These are phyloP conservation scores for Nephelium lappaceum DNA, from an alignment of 345 rosid genomes.

Conservation along the genomic window DNA sequence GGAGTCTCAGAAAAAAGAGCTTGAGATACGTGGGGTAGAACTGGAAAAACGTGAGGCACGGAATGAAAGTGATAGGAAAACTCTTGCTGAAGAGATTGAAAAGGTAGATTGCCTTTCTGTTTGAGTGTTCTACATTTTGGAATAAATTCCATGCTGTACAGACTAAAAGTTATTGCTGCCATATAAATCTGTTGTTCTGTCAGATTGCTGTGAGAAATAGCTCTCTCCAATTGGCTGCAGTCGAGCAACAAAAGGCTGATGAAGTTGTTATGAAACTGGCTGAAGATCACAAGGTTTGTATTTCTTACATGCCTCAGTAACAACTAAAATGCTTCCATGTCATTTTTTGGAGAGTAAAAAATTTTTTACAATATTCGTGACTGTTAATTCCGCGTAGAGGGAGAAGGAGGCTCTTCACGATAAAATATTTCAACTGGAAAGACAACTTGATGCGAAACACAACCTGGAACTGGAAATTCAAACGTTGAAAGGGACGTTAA, in stretches of 20 bases:
- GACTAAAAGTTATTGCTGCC: neutral
- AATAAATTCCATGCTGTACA: neutral
- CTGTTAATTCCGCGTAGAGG: constrained; percentile 49
- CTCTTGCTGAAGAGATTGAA: constrained; percentile 65
- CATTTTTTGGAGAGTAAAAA: constrained; percentile 11
- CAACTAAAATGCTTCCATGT: neutral
- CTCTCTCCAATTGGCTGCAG: constrained; percentile 68
- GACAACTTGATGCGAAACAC: constrained; percentile 82
- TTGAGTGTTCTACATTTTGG: constrained; percentile 11
- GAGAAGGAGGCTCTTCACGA: constrained; percentile 72
- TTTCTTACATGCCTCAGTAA: constrained; percentile 22
- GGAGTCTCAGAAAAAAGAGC: constrained; percentile 75
- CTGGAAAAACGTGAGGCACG: constrained; percentile 84
- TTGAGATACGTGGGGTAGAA: constrained; percentile 65
- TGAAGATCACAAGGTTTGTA: constrained; percentile 84
- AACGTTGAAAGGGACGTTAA: constrained; percentile 60
- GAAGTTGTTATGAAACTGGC: constrained; percentile 77
- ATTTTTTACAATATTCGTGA: constrained; percentile 6
- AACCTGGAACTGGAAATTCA: constrained; percentile 84
- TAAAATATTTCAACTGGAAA: constrained; percentile 65
- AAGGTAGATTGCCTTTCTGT: constrained; percentile 48
- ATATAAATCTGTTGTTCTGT: constrained; percentile 16
- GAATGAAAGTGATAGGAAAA: constrained; percentile 74
- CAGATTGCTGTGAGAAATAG: constrained; percentile 66
- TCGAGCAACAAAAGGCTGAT: constrained; percentile 81